phyloP scores from a whole-genome alignment of 352 stramenopile species.

The Phytopythium montanum region DNA sequence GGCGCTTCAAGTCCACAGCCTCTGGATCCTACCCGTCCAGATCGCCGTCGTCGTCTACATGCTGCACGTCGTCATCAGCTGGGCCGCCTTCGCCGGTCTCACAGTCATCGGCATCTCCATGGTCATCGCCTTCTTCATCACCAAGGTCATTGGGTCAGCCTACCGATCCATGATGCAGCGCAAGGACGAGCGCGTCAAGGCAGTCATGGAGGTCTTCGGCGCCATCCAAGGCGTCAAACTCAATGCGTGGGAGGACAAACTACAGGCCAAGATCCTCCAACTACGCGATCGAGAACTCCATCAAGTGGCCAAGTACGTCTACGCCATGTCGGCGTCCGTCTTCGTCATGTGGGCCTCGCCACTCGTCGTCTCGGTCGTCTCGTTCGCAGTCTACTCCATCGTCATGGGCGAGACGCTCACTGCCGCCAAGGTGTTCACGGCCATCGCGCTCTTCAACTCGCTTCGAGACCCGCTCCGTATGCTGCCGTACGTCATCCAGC shows the following conservation, averaged over 20 bases:
- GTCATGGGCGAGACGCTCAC: constrained; percentile 34
- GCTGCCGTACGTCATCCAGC: constrained; percentile 30
- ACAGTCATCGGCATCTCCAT: constrained; percentile 28
- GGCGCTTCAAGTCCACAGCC: constrained; percentile 36
- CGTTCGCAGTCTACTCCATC: constrained; percentile 42
- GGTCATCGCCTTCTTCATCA: constrained; percentile 40
- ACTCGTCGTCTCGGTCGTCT: constrained; percentile 37
- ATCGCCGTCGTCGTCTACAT: constrained; percentile 30
- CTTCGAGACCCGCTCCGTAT: constrained; percentile 32
- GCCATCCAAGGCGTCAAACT: constrained; percentile 96
- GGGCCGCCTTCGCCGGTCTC: constrained; percentile 39
- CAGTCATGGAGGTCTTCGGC: constrained; percentile 88
- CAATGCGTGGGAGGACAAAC: constrained; percentile 92
- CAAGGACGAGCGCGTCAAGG: constrained; percentile 88
- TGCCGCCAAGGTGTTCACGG: constrained; percentile 49
- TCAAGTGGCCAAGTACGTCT: constrained; percentile 56
- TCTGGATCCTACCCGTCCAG: constrained; percentile 40
- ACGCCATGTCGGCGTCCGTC: constrained; percentile 50
- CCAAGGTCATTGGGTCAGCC: constrained; percentile 28
- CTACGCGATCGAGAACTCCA: constrained; percentile 49
- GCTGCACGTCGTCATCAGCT: constrained; percentile 28
- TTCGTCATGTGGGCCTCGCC: constrained; percentile 46
- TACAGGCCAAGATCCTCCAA: constrained; percentile 41
- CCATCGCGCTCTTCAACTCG: constrained; percentile 45
- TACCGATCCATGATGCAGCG: constrained; percentile 77